These are phyloP conservation scores for Aspergillus nidulans DNA, from an alignment of 495 filamentous ascomycete species.

Conservation along the genomic window DNA sequence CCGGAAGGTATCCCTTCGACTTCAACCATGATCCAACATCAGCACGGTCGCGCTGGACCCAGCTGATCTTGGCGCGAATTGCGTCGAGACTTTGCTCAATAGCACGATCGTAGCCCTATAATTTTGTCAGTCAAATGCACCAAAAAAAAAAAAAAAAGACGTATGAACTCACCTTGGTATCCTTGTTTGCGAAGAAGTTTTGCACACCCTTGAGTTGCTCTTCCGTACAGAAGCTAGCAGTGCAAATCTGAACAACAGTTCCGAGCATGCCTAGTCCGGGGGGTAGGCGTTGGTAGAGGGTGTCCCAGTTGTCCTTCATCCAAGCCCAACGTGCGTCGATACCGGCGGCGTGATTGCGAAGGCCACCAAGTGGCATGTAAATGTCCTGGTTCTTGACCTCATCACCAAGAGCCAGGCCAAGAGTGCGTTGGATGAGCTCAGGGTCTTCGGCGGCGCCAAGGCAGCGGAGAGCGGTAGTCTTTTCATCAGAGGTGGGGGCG, in stretches of 20 bases:
- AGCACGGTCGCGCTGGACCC: conserved; percentile 56
- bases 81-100: conserved; percentile 59
- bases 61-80: conserved; percentile 56
- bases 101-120: conserved; percentile 53
- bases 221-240: conserved; percentile 71
- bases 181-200: conserved; percentile 74
- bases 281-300: conserved; percentile 68
- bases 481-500: conserved; percentile 88
- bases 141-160: background rate
- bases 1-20: conserved; percentile 49
- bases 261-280: conserved; percentile 82
- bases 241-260: conserved; percentile 76
- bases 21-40: conserved; percentile 60
- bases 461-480: conserved; percentile 87
- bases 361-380: conserved; percentile 77
- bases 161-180: conserved; percentile 60
- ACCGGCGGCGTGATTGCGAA: conserved; percentile 73
- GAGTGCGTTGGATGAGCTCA: conserved; percentile 74
- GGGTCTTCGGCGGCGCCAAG: conserved; percentile 75
- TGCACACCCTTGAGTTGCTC: conserved; percentile 71
- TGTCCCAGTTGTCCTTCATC: conserved; percentile 84
- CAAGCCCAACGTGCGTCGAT: conserved; percentile 77
- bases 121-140: background rate
- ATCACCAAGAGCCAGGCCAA: conserved; percentile 67
- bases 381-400: conserved; percentile 96